Evolutionary conservation across 768 basidiomycete genomes (phyloP).

Genomic region (Piloderma croceum): DNA sequence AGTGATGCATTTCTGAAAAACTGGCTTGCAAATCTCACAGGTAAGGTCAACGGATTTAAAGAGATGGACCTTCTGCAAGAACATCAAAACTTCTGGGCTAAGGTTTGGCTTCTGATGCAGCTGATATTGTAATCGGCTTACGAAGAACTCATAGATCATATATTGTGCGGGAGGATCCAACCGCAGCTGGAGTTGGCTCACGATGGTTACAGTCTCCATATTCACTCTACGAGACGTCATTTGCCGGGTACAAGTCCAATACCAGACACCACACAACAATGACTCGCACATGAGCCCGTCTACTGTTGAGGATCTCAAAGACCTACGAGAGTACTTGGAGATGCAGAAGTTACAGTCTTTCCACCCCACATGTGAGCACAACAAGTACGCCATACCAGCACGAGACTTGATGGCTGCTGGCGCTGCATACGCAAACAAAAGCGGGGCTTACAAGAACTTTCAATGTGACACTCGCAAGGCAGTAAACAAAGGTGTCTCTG

Average conservation of each 20-base stretch:
- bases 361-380: constrained; percentile 3
- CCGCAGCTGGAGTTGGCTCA: constrained; percentile 10
- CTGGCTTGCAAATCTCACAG: constrained; percentile 30
- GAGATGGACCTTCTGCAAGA: constrained; percentile 31
- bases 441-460: constrained; percentile 9
- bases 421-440: constrained; percentile 7
- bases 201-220: constrained; percentile 13
- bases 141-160: no score
- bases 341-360: constrained; percentile 8
- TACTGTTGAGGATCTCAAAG: constrained; percentile 5
- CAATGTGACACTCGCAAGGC: constrained; percentile 1
- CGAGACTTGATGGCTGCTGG: constrained; percentile 13
- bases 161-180: constrained; percentile 9
- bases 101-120: no score
- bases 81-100: constrained; percentile 30
- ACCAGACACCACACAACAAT: constrained; percentile 7
- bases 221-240: constrained; percentile 11
- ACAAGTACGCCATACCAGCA: background rate
- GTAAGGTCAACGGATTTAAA: constrained; percentile 19
- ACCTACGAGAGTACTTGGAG: constrained; percentile 3
- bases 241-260: constrained; percentile 7
- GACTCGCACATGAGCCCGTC: constrained; percentile 7
- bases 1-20: constrained; percentile 24
- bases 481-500: background rate
- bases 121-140: no score